Conservation (phyloP, 495 filamentous ascomycete genomes). For the Penicillium flavigenum region DNA sequence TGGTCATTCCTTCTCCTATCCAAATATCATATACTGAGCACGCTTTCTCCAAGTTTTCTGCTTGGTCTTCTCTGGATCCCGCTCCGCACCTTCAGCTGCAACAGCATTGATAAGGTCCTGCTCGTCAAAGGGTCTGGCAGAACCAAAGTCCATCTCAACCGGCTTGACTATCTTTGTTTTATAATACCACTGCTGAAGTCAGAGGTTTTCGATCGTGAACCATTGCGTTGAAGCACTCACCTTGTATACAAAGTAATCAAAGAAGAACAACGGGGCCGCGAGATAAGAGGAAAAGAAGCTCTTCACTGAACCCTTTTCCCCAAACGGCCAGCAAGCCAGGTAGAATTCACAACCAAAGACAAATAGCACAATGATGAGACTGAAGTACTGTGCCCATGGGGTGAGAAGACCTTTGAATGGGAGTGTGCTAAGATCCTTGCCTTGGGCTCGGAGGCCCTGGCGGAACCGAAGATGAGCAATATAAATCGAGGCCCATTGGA, state of each 20-base stretch:
- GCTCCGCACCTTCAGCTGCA: conserved; percentile 3
- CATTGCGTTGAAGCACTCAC: conserved; percentile 2
- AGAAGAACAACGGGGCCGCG: conserved; percentile 30
- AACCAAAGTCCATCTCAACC: conserved; percentile 28
- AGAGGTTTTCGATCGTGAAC: neutral
- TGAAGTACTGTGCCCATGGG: conserved; percentile 59
- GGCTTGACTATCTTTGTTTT: conserved; percentile 29
- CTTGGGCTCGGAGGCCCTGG: conserved; percentile 53
- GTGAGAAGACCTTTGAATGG: conserved; percentile 59
- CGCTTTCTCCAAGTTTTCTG: conserved; percentile 21
- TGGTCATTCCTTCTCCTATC: neutral
- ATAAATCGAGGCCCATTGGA: conserved; percentile 55
- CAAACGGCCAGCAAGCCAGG: conserved; percentile 40
- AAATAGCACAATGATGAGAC: conserved; percentile 57
- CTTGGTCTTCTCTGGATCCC: neutral
- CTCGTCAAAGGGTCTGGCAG: conserved; percentile 29
- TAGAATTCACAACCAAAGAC: conserved; percentile 61
- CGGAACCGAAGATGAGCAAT: conserved; percentile 66
- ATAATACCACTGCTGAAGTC: conserved; percentile 17
- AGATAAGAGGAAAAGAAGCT: conserved; percentile 34
- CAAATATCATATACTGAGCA: conserved; percentile 21
- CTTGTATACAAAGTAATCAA: conserved; percentile 34
- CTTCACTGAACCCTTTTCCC: conserved; percentile 29
- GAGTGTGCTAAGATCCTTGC: conserved; percentile 47
- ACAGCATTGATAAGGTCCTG: conserved; percentile 23